A percentile compares a stretch with the other conserved stretches of the same genome.
These are phyloP conservation scores for Dictyostelium discoideum DNA, from an alignment of 78 protist genomes.

Conservation along the genomic window DNA sequence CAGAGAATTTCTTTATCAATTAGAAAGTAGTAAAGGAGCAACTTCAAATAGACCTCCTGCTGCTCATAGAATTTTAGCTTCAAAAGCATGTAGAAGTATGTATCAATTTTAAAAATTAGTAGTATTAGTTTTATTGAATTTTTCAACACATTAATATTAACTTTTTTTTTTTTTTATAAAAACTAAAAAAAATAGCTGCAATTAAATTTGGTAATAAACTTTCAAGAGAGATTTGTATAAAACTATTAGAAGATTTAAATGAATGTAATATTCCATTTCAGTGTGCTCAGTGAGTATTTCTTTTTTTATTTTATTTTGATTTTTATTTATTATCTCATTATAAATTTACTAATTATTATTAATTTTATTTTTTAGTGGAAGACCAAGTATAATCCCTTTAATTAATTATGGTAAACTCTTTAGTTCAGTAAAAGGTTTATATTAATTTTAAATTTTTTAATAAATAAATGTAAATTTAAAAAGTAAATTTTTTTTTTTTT, in stretches of 20 bases:
- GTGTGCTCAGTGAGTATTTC: conserved; percentile 56
- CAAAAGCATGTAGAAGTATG: conserved; percentile 57
- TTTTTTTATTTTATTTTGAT: too few relatives aligned
- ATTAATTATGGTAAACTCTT: conserved; percentile 15
- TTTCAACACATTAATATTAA: too few relatives aligned
- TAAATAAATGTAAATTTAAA: not conserved
- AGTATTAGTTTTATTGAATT: too few relatives aligned
- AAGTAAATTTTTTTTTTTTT: not conserved
- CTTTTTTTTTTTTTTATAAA: not conserved
- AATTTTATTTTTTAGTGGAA: not conserved
- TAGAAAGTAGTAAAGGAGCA: conserved; percentile 18
- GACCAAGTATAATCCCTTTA: conserved; percentile 28
- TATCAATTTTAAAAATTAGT: not conserved
- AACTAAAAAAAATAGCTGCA: conserved; percentile 13
- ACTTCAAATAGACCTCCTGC: conserved; percentile 12
- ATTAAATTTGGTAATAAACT: conserved; percentile 54
- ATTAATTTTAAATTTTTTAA: not conserved
- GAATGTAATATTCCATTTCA: conserved; percentile 65
- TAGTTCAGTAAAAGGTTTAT: not conserved
- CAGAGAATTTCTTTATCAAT: conserved; percentile 24
- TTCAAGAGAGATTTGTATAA: not conserved
- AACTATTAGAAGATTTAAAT: conserved; percentile 19
- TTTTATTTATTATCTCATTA: not conserved
- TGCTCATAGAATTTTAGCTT: conserved; percentile 14
- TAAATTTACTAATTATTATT: not conserved